Evolutionary conservation across 1,284 basidiomycete genomes (phyloP), one percentile per base, ranked within the genome.

Genomic region (Fomitopsis betulina): DNA sequence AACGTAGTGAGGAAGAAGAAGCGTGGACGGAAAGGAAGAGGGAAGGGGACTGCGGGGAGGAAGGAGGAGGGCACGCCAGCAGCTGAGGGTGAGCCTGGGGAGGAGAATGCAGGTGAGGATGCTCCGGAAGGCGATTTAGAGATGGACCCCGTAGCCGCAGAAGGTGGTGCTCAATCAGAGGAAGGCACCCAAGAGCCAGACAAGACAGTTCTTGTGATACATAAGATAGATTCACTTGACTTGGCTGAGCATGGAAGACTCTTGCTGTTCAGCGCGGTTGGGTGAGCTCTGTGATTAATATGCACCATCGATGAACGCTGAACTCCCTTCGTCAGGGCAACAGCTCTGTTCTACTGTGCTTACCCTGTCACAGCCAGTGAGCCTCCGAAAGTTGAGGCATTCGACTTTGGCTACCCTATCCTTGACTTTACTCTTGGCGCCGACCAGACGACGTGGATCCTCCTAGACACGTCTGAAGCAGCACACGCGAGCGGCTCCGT

Each of bases 181-280:
- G 25, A 54, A 50, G 23, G 49, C 35, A n/a, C 53, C 38, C 27
- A 53, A 53, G 60, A 55, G 66, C 69, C 19, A 15, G 47, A 37
- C 23, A 9, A 30, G 33, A 74, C 78, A 3, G 75, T 85, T 1
- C 74, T 88, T 33, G 84, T 82, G 5, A 70, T 89, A 5, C 76
- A 75, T 21, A 78, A 79, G 60, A 83, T 89, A 40, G 75, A 72
- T 10, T 78, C 79, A 1, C 60, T 79, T 2, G 65, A 76, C 7
- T 67, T 72, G 56, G 57, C 58, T 64, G 42, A 66, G 59, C 35
- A 67, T 8, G 72, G 72, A 25, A 71, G 68, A n/a, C 71, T 77
- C 45, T 63, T 90, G 9, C 59, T 91, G 4, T 91, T 91, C 67
- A 86, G 76, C 56, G 85, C 76, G 5, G 76, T 88, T 57, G 89